These are phyloP conservation scores for Dryadomyces quercus-mongolicae DNA, from an alignment of 2,329 filamentous ascomycete genomes.

Conservation along the genomic window DNA sequence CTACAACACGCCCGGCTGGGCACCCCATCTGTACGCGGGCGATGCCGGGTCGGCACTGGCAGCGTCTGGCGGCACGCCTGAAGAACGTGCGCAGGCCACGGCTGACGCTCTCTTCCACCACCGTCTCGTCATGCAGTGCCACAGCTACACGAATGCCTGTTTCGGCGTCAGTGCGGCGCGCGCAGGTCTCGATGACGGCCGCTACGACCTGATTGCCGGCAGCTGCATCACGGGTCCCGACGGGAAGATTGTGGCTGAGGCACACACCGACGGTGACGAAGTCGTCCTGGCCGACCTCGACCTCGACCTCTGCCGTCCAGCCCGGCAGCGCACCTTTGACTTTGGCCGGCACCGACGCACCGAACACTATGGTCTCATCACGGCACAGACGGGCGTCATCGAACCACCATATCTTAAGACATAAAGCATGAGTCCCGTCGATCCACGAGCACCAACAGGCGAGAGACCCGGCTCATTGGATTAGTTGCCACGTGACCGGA, in stretches of 20 bases:
- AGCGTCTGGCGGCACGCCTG: constrained; percentile 19
- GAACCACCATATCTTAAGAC: neutral
- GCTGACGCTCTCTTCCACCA: constrained; percentile 33
- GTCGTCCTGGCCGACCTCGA: constrained; percentile 11
- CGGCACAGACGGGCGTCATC: constrained; percentile 15
- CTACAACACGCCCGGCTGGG: constrained; percentile 36
- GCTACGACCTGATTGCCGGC: constrained; percentile 30
- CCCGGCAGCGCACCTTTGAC: constrained; percentile 12
- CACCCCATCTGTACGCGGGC: constrained; percentile 32
- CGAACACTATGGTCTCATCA: constrained; percentile 24
- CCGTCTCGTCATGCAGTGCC: constrained; percentile 33
- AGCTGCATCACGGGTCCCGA: constrained; percentile 28
- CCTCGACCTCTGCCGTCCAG: constrained; percentile 9
- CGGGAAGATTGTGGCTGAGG: constrained; percentile 35
- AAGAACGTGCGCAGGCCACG: constrained; percentile 24
- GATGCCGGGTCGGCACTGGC: constrained; percentile 33
- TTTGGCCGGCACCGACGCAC: constrained; percentile 11
- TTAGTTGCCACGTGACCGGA: too few species aligned
- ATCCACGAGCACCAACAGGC: too few species aligned
- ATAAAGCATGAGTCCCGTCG: too few species aligned
- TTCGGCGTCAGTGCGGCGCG: constrained; percentile 35
- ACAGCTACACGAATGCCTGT: constrained; percentile 38
- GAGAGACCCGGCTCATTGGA: too few species aligned
- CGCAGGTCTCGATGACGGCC: constrained; percentile 35
- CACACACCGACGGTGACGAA: constrained; percentile 34